A percentile compares a stretch with the other conserved stretches of the same genome.
phyloP scores from a whole-genome alignment of 2,329 filamentous ascomycete genomes.

The Cordyceps militaris region DNA sequence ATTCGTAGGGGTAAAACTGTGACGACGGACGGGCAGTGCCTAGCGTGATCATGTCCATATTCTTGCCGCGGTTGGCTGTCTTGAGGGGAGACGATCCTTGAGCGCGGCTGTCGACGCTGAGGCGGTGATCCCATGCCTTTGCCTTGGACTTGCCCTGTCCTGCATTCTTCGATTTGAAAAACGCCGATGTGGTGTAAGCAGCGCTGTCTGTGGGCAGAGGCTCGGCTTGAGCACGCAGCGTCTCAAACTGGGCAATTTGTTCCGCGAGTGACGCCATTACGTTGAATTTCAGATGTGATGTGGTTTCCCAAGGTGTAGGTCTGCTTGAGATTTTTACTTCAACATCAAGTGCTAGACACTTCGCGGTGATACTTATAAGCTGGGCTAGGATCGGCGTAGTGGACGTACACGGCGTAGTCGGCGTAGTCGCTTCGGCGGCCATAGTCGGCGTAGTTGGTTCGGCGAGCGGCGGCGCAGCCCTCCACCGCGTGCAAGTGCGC shows the following conservation, averaged over 20 bases:
- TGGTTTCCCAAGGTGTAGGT: neutral
- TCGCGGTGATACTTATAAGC: conserved; percentile 3
- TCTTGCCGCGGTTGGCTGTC: conserved; percentile 5
- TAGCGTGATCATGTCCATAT: conserved; percentile 12
- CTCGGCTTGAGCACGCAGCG: conserved; percentile 9
- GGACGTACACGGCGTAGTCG: conserved; percentile 6
- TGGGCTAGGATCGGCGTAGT: conserved; percentile 2
- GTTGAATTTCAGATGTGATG: neutral
- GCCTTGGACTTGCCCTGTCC: conserved; percentile 7
- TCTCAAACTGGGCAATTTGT: conserved; percentile 7
- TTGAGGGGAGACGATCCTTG: conserved; percentile 12
- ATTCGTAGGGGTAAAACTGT: conserved; percentile 11
- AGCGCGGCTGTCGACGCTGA: conserved; percentile 5
- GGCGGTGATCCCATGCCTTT: neutral
- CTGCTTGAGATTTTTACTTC: neutral
- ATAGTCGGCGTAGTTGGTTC: neutral
- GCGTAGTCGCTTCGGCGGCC: neutral
- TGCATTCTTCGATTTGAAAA: conserved; percentile 12
- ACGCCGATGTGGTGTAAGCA: conserved; percentile 8
- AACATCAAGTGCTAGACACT: neutral
- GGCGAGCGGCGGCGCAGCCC: too few species aligned
- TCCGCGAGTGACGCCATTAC: conserved; percentile 8
- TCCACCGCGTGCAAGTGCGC: too few species aligned
- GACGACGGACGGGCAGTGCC: conserved; percentile 10
- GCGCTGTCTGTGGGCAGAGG: conserved; percentile 12